Evolutionary conservation across 2,329 filamentous ascomycete species (phyloP).

Genomic region (Balansia obtecta): DNA sequence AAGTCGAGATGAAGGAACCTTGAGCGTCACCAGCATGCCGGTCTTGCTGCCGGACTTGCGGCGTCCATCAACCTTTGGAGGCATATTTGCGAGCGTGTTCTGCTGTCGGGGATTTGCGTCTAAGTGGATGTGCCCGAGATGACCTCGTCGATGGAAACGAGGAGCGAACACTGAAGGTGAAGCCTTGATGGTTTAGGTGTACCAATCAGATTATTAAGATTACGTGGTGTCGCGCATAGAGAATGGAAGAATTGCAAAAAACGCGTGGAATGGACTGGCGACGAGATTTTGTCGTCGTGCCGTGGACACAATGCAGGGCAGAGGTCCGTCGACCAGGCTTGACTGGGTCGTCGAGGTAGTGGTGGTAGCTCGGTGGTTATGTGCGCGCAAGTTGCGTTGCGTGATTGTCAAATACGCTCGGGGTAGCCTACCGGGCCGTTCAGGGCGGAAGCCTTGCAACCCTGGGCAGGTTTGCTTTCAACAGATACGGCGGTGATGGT

Average conservation of each 20-base stretch:
- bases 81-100: constrained; percentile 15
- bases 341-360: constrained; percentile 9
- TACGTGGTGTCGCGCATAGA: not conserved
- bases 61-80: constrained; percentile 22
- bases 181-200: not conserved
- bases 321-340: constrained; percentile 6
- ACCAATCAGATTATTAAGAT: not conserved
- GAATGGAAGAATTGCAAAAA: not conserved
- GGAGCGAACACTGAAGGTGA: not conserved
- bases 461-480: not conserved
- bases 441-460: constrained; percentile 11
- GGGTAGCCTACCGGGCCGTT: constrained; percentile 14
- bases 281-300: constrained; percentile 1
- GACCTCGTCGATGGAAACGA: not conserved
- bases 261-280: not conserved
- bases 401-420: constrained; percentile 13
- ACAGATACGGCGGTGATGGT: constrained; percentile 11
- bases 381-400: constrained; percentile 6
- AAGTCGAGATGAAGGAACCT: constrained; percentile 36
- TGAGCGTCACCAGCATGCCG: constrained; percentile 37
- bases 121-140: not conserved
- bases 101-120: constrained; percentile 1
- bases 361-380: constrained; percentile 9
- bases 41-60: constrained; percentile 26
- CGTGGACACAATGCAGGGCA: not conserved